Evolutionary conservation across 2,329 filamentous ascomycete genomes (phyloP).

Genomic region (Ophiocordyceps polyrhachis-furcata): DNA sequence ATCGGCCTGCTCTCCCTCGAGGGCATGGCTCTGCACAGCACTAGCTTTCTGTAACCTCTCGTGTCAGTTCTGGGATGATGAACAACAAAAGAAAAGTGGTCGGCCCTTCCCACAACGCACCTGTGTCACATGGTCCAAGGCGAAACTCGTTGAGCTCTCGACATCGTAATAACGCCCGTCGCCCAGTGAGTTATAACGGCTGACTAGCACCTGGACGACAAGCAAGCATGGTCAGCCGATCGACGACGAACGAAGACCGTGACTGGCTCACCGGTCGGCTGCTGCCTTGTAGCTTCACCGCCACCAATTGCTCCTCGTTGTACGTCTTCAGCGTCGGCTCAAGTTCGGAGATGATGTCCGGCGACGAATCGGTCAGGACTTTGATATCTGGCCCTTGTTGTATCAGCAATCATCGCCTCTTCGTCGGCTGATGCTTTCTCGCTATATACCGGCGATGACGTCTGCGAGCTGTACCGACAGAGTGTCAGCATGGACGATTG

Average conservation of each 20-base stretch:
- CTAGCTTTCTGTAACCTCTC: conserved; percentile 49
- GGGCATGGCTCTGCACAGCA: conserved; percentile 54
- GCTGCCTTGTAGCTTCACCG: conserved; percentile 74
- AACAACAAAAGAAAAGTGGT: neutral
- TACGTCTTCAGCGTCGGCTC: conserved; percentile 79
- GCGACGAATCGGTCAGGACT: conserved; percentile 52
- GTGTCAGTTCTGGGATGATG: neutral
- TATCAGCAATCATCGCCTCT: neutral
- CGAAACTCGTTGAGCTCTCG: conserved; percentile 73
- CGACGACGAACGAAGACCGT: neutral
- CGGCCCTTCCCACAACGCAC: conserved; percentile 22
- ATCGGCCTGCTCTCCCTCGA: conserved; percentile 61
- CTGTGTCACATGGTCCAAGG: conserved; percentile 69
- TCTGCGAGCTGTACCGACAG: conserved; percentile 48
- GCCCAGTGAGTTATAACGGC: conserved; percentile 66
- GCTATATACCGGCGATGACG: conserved; percentile 65
- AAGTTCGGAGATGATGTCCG: conserved; percentile 50
- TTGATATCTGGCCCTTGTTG: conserved; percentile 57
- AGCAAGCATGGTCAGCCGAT: neutral
- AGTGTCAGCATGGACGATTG: conserved; percentile 10
- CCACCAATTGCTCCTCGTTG: conserved; percentile 85
- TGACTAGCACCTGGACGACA: conserved; percentile 53
- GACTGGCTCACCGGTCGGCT: conserved; percentile 33
- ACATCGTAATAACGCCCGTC: conserved; percentile 77
- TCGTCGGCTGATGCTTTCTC: neutral